Evolutionary conservation across 768 basidiomycete genomes (phyloP).

Genomic region (Termitomyces sp.): DNA sequence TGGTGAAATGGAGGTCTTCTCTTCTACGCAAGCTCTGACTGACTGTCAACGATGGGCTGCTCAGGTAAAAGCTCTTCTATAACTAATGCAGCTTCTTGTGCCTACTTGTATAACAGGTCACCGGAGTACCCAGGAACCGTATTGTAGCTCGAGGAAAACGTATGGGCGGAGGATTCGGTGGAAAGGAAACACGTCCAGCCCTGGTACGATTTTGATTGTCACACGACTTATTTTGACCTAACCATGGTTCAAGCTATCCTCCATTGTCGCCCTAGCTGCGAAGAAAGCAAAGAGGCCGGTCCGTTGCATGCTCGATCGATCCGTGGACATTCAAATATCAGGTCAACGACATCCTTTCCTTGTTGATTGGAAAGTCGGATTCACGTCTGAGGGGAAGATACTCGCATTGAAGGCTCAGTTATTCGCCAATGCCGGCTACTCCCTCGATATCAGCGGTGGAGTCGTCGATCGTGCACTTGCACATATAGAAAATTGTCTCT

Average conservation of each 20-base stretch:
- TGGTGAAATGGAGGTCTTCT: slow-evolving; percentile 17
- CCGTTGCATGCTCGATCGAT: slow-evolving; percentile 17
- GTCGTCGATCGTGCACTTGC: slow-evolving; percentile 16
- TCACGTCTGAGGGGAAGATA: slow-evolving; percentile 13
- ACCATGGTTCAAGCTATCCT: slow-evolving; percentile 9
- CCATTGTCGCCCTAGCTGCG: slow-evolving; percentile 15
- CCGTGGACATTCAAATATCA: slow-evolving; percentile 16
- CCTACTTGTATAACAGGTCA: slow-evolving; percentile 4
- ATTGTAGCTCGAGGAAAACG: slow-evolving; percentile 14
- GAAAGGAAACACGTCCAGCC: slow-evolving; percentile 14
- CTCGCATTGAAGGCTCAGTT: slow-evolving; percentile 10
- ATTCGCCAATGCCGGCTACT: slow-evolving; percentile 16
- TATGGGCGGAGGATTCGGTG: slow-evolving; percentile 17
- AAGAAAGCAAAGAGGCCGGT: slow-evolving; percentile 16
- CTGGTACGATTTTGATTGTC: slow-evolving; percentile 2
- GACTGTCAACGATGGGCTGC: slow-evolving; percentile 16
- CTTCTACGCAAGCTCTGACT: slow-evolving; percentile 14
- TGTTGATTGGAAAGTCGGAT: slow-evolving; percentile 16
- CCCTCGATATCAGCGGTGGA: slow-evolving; percentile 17
- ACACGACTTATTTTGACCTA: not conserved
- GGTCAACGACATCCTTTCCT: slow-evolving; percentile 17
- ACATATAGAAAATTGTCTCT: slow-evolving; percentile 16
- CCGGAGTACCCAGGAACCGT: slow-evolving; percentile 16
- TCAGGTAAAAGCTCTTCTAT: slow-evolving; percentile 6
- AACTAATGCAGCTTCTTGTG: not conserved